A percentile compares a stretch with the other conserved stretches of the same genome.
Evolutionary conservation across 352 stramenopile species (phyloP).

Genomic region (Phytophthora foliorum): DNA sequence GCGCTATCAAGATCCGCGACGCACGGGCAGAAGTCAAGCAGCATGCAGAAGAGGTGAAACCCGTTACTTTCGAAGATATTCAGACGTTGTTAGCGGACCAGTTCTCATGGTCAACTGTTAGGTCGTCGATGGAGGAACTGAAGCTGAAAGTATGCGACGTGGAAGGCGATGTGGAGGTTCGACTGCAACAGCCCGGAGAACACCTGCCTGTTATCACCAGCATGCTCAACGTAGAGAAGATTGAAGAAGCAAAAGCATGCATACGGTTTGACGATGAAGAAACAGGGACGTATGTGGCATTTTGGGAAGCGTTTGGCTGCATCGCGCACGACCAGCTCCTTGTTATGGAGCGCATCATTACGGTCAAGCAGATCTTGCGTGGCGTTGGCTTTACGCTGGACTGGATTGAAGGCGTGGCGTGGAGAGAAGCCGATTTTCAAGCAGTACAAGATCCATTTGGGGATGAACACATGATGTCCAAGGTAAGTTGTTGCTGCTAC

Average conservation of each 20-base stretch:
- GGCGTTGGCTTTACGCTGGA: not conserved
- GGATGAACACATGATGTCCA: not conserved
- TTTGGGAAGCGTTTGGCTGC: not conserved
- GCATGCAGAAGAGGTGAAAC: too few relatives aligned
- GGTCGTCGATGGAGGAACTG: too few relatives aligned
- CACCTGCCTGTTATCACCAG: not conserved
- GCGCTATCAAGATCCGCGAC: too few relatives aligned
- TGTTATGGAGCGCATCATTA: slow-evolving; percentile 1
- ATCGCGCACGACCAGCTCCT: not conserved
- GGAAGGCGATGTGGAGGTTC: slow-evolving; percentile 37
- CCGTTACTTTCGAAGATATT: too few relatives aligned
- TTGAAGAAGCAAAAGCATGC: not conserved
- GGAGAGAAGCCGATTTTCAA: not conserved
- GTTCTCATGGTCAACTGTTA: too few relatives aligned
- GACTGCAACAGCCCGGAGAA: not conserved
- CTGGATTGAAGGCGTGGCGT: not conserved
- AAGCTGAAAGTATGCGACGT: too few relatives aligned
- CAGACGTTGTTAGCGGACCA: too few relatives aligned
- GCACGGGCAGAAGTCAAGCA: too few relatives aligned
- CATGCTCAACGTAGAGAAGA: not conserved
- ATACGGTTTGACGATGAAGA: not conserved
- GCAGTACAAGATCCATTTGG: not conserved
- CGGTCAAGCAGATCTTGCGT: not conserved
- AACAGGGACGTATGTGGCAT: not conserved
- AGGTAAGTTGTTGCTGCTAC: slow-evolving; percentile 1